These are phyloP conservation scores for Vigna angularis DNA, from an alignment of 306 rosid species.

Conservation along the genomic window DNA sequence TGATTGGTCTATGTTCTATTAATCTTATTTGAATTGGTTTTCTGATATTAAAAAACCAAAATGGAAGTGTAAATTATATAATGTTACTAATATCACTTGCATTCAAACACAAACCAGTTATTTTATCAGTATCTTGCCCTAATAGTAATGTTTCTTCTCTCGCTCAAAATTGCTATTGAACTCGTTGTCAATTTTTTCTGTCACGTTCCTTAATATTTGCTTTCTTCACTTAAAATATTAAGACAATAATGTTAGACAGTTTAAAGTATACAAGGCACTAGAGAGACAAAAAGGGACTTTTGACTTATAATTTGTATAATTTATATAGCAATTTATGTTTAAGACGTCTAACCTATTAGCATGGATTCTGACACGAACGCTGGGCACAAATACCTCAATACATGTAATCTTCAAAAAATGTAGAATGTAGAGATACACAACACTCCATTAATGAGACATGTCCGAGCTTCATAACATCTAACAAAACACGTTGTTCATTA, in stretches of 20 bases:
- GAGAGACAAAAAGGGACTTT: constrained; percentile 2
- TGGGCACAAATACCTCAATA: too few species aligned
- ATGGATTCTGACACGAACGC: too few species aligned
- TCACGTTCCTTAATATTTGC: neutral
- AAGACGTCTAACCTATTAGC: too few species aligned
- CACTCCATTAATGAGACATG: too few species aligned
- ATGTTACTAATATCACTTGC: neutral
- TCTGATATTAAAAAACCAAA: neutral
- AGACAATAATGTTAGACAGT: neutral
- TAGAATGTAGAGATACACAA: too few species aligned
- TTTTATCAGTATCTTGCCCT: neutral
- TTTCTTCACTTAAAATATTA: neutral
- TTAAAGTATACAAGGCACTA: neutral
- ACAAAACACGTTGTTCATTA: neutral
- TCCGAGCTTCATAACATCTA: neutral
- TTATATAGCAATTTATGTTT: neutral
- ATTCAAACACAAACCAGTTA: neutral
- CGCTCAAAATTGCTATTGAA: neutral
- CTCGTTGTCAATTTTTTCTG: neutral
- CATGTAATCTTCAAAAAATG: too few species aligned
- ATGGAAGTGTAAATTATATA: neutral
- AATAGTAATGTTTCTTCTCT: neutral
- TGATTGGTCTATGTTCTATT: neutral
- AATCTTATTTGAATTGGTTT: neutral
- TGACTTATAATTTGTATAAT: neutral